Evolutionary conservation across 768 basidiomycete genomes (phyloP), one percentile per base, ranked within the genome.

Genomic region (Dictyophora rubrovolvata): DNA sequence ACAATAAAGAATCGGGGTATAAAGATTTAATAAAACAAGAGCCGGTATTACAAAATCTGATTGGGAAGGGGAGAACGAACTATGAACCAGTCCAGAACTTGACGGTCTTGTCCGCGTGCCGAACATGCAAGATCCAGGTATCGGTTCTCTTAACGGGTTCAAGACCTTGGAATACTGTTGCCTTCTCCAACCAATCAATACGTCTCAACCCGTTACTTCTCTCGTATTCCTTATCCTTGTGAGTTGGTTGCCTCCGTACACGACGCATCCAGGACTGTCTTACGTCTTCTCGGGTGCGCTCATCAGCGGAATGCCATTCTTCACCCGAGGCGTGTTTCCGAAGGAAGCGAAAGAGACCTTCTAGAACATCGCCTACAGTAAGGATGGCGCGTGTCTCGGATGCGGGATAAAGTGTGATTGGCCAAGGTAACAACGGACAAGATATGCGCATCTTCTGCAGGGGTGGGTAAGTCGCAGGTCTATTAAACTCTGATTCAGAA

Each of bases 341-440:
- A 35, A 62, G 49, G 35, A 36, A 22, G 33, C 46, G 51, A 52
- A 59, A 54, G 12, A 62, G 23, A 37, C 23, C 56, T 12, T 54
- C 36, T 34, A 62, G 53, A 12, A 62, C 61, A 48, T 62, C 61
- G 42, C 61, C 61, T 51, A 62, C 61, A 10, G 61, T 62, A 17
- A 62, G 53, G 46, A 49, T 33, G 53, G 33, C 36, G 33, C 28
- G 2, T 17, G 35, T 35, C n/a, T 42, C 42, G 0, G 48, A 12
- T 10, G 49, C 2, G 23, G 57, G 57, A 21, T 53, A 18, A 5
- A 62, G 49, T 5, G 49, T 52, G 53, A 62, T 54, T 9, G 57
- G 36, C 61, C 61, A 62, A n/a, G 58, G 61, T 33, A 61, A 22
- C 3, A 58, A 36, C 11, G 46, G 46, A 52, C 50, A 57, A 20